Base-by-base conservation (phyloP, 192 early-diverging fungal species). In the Coemansia sp. region DNA sequence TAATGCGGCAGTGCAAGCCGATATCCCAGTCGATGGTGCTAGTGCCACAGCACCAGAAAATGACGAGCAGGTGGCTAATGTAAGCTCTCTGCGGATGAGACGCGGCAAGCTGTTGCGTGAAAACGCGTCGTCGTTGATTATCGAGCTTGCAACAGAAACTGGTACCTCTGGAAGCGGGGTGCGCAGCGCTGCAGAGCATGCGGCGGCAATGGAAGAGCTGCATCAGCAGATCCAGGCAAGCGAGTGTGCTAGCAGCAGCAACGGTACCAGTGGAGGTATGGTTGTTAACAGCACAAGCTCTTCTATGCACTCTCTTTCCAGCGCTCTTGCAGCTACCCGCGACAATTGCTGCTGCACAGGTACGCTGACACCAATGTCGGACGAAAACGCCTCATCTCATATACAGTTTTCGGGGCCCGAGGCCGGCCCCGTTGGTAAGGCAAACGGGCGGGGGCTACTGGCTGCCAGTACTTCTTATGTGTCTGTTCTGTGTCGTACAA, bases 281-380 rank as follows among this genome's bases (percentile, higher is more conserved):
- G 39, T 14, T 46, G 39, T 14, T 46, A 10, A 51, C 25, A 51
- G 59, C 30, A 54, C 56, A 59, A 33, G 58, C 36, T 42, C 63
- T 57, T 72, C 70, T 27, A 78, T 66, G 55, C 76, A 71, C 33
- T 70, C 58, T 25, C 27, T 66, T 19, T 0, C 54, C 9, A 58
- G 46, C 27, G 33, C 33, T 27, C n/a, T 30, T 5, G 56, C 51
- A 7, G 50, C 61, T 5, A 57, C 63, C 25, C 8, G 53, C n/a
- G 53, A 30, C 30, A 24, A 30, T 14, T 46, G 39, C 39, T 46
- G 39, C 39, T 65, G 61, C 58, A 64, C 64, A 11, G 78, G 78
- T 23, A 68, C 29, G 36, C 61, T 73, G 29, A 72, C 80, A 51
- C 80, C 80, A 17, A 57, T 71, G 10, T 76, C 80, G 1, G 74